A percentile compares a stretch with the other conserved stretches of the same genome.
Conservation (phyloP, 2,329 filamentous ascomycete genomes). For the Phialophora macrospora region DNA sequence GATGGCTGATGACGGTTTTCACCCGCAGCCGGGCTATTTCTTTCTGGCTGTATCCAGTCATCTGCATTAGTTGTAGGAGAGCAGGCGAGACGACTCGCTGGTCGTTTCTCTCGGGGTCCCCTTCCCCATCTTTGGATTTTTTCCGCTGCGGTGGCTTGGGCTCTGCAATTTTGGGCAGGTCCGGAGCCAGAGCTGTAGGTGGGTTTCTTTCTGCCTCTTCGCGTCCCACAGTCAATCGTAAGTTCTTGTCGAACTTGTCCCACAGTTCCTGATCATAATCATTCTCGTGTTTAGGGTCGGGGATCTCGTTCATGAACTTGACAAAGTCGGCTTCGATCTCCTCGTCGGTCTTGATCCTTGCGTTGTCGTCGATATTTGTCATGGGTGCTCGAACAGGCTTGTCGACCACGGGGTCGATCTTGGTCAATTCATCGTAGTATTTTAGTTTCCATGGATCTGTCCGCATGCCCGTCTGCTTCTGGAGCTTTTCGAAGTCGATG, state of each 20-base stretch:
- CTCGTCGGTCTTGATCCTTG: conserved; percentile 65
- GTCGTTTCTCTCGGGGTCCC: conserved; percentile 22
- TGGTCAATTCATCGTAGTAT: conserved; percentile 83
- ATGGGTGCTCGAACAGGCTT: conserved; percentile 61
- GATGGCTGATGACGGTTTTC: conserved; percentile 75
- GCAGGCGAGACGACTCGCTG: conserved; percentile 33
- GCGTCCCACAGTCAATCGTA: conserved; percentile 57
- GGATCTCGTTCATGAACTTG: conserved; percentile 40
- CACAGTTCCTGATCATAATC: conserved; percentile 32
- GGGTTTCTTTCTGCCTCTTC: conserved; percentile 56
- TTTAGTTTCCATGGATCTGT: conserved; percentile 72
- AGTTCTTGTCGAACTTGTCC: conserved; percentile 42
- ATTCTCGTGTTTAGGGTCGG: conserved; percentile 42
- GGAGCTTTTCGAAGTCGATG: conserved; percentile 74
- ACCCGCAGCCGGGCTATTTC: conserved; percentile 61
- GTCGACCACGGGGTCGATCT: conserved; percentile 78
- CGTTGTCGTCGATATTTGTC: conserved; percentile 60
- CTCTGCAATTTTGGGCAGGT: conserved; percentile 54
- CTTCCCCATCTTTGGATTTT: conserved; percentile 40
- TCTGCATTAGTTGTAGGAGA: conserved; percentile 59
- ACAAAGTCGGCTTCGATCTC: conserved; percentile 67
- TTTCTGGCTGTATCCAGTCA: conserved; percentile 59
- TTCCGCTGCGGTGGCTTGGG: conserved; percentile 41
- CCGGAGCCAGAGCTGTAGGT: conserved; percentile 56
- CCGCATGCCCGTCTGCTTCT: conserved; percentile 65